These are phyloP conservation scores for Xylaria telfairii DNA, from an alignment of 495 filamentous ascomycete species.

Conservation along the genomic window DNA sequence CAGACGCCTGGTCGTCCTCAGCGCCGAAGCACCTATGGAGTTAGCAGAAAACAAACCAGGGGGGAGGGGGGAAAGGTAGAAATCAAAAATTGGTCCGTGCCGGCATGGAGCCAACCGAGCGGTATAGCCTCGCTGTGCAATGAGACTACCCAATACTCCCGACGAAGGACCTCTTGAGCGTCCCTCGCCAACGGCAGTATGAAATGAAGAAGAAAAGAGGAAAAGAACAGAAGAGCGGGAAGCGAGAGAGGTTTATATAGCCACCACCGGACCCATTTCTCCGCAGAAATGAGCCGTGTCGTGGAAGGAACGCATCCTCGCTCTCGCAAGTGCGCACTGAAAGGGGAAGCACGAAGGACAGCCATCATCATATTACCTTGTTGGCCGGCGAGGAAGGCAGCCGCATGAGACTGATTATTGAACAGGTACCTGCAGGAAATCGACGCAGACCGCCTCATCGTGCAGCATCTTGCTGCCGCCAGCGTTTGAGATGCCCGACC, in stretches of 20 bases:
- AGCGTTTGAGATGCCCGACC: background rate
- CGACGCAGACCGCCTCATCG: background rate
- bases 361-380: background rate
- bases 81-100: conserved; percentile 21
- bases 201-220: background rate
- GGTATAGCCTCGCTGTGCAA: conserved; percentile 16
- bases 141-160: conserved; percentile 6
- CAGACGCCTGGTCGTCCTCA: conserved; percentile 24
- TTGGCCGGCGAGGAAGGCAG: background rate
- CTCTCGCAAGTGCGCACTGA: background rate
- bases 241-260: conserved; percentile 12
- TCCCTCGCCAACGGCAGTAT: background rate
- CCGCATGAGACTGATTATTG: background rate
- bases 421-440: background rate
- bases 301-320: conserved; percentile 7
- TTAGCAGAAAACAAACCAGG: background rate
- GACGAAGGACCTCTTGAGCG: conserved; percentile 22
- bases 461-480: background rate
- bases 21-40: conserved; percentile 20
- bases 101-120: background rate
- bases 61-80: conserved; percentile 16
- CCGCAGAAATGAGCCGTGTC: background rate
- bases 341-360: background rate
- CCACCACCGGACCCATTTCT: background rate
- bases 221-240: background rate